Conservation (phyloP, 1,284 basidiomycete genomes). For the Chiua sp. region DNA sequence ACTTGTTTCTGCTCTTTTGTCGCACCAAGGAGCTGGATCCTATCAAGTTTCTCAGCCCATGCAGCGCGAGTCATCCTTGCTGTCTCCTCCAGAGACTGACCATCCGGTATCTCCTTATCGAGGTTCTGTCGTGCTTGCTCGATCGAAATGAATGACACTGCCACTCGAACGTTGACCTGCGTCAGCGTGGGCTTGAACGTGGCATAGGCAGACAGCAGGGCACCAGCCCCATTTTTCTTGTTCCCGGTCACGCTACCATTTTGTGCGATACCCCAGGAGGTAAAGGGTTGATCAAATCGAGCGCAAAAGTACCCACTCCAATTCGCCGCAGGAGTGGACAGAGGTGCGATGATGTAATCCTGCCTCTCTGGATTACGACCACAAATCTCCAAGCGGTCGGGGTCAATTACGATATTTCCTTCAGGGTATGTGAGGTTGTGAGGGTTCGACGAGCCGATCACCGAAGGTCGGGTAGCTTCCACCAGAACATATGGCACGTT, state of each 20-base stretch:
- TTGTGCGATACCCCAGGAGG: slow-evolving; percentile 53
- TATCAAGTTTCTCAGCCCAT: slow-evolving; percentile 78
- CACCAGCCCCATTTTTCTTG: slow-evolving; percentile 41
- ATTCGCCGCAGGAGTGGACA: slow-evolving; percentile 52
- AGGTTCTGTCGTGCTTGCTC: slow-evolving; percentile 74
- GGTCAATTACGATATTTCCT: slow-evolving; percentile 60
- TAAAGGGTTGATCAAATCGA: slow-evolving; percentile 62
- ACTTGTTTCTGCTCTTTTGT: slow-evolving; percentile 56
- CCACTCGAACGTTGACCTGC: slow-evolving; percentile 66
- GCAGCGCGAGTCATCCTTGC: slow-evolving; percentile 58
- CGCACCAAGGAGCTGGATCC: slow-evolving; percentile 64
- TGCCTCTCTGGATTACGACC: slow-evolving; percentile 79
- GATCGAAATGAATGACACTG: slow-evolving; percentile 80
- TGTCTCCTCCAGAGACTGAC: slow-evolving; percentile 64
- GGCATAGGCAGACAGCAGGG: slow-evolving; percentile 64
- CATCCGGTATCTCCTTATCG: slow-evolving; percentile 68
- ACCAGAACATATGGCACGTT: slow-evolving; percentile 66
- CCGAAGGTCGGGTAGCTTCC: slow-evolving; percentile 69
- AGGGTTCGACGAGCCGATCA: slow-evolving; percentile 64
- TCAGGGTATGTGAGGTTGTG: slow-evolving; percentile 65
- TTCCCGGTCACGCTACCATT: slow-evolving; percentile 48
- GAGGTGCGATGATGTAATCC: slow-evolving; percentile 71
- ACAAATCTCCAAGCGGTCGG: slow-evolving; percentile 58
- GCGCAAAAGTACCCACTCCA: slow-evolving; percentile 78
- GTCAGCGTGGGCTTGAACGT: slow-evolving; percentile 47